phyloP scores from a whole-genome alignment of 305 asterid genomes.

The Salvia sclarea region DNA sequence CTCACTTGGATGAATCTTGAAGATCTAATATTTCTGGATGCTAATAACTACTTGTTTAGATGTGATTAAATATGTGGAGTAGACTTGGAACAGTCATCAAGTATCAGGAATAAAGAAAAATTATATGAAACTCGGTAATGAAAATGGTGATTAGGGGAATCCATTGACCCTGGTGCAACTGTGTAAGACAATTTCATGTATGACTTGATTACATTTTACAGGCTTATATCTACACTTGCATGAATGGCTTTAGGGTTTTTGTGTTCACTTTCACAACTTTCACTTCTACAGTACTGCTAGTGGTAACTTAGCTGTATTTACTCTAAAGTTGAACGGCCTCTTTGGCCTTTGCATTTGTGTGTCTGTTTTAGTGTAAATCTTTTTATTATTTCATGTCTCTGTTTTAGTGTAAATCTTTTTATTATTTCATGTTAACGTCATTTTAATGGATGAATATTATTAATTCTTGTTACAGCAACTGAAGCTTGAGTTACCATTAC shows the following conservation, averaged over 20 bases:
- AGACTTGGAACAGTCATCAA: not conserved
- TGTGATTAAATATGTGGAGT: not conserved
- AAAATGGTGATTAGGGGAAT: not conserved
- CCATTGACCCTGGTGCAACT: constrained; percentile 7
- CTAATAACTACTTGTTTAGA: not conserved
- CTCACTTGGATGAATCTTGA: not conserved
- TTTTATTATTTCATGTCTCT: constrained; percentile 1
- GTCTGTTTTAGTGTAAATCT: not conserved
- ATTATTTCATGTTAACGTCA: not conserved
- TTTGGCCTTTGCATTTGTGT: constrained; percentile 12
- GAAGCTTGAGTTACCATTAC: not conserved
- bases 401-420: not conserved
- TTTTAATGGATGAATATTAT: not conserved
- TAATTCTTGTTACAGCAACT: not conserved
- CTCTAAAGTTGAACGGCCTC: not conserved
- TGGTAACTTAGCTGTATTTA: not conserved
- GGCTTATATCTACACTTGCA: not conserved
- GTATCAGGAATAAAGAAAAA: not conserved
- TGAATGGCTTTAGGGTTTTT: not conserved
- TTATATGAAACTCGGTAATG: not conserved
- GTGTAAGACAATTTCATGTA: not conserved
- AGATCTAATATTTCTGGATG: not conserved
- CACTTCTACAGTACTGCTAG: not conserved
- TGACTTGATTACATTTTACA: not conserved
- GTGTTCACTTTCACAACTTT: not conserved